Evolutionary conservation across 768 basidiomycete genomes (phyloP), one percentile per base, ranked within the genome.

Genomic region (Steccherinum ochraceum): DNA sequence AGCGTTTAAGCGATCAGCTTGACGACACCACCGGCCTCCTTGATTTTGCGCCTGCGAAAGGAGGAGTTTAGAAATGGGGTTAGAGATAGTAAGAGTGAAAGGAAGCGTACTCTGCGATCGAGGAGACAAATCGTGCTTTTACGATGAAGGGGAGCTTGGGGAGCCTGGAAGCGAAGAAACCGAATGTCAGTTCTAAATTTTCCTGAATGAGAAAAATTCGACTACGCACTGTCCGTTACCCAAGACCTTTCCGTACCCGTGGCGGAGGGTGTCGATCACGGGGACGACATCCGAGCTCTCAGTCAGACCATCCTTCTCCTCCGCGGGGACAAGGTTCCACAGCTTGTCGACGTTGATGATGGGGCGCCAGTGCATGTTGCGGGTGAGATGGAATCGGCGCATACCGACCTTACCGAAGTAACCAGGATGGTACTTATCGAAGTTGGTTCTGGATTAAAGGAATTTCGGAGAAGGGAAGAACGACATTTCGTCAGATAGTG

Each of bases 401-500:
- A 99, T 99, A 91, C 96, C 96, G 69, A 95, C 92, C 77, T 97
- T 97, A 79, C 94, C 94, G 71, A 95, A 98, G 92, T 97, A 97
- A 89, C 94, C 94, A 71, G 93, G 93, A 76, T 97, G 94, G 87
- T 93, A 97, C 76, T 95, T 95, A 74, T 95, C 93, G 67, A 95
- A 90, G 78, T 97, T 96, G 67, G 88, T 94, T 55, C 93, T 91
- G 50, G 12, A 43, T n/a, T 12, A n/a, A 39, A 39, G 35, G 11
- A n/a, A 11, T 39, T 39, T 39, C 11, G 35, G 41, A 43, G 41
- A 23, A 43, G 41, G 41, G 19, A 7, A 43, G 18, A 10, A 5
- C 16, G 41, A 43, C 11, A 43, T 35, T 35, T n/a, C n/a, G n/a
- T n/a, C n/a, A n/a, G n/a, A 53, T 21, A 41, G 27, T 4, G 27